Conservation (phyloP, 2,329 filamentous ascomycete genomes). For the Atkinsonella hypoxylon region DNA sequence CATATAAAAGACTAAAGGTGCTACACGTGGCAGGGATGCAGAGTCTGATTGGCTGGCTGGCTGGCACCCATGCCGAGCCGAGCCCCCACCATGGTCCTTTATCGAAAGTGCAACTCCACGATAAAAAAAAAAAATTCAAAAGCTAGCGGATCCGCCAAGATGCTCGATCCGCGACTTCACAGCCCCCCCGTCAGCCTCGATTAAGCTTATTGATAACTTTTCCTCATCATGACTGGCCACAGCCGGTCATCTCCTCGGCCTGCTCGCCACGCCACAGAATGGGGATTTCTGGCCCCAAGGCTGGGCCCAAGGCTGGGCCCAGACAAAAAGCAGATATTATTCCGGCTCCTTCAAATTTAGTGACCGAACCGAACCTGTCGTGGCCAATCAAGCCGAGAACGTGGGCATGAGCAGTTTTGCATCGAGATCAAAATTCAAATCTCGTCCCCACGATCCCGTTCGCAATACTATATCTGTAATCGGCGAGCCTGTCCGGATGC, state of each 20-base stretch:
- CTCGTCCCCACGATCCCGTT: neutral
- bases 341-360: neutral
- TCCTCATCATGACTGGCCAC: neutral
- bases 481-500: neutral
- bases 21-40: no score
- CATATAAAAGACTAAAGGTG: no score
- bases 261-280: no score
- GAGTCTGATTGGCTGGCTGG: neutral
- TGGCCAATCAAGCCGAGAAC: slow-evolving; percentile 2
- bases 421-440: neutral
- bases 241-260: neutral
- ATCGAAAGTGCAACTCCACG: no score
- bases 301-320: neutral
- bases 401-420: neutral
- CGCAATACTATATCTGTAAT: neutral
- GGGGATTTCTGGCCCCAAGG: no score
- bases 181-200: neutral
- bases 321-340: neutral
- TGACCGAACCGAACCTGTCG: neutral
- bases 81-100: no score
- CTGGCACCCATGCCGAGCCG: no score
- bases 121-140: no score
- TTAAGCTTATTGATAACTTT: neutral
- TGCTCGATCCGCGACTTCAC: neutral
- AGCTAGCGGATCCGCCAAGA: neutral